A percentile compares a stretch with the other conserved stretches of the same genome.
Evolutionary conservation across 2,329 filamentous ascomycete species (phyloP).

Genomic region (Pseudophaeomoniella oleicola): DNA sequence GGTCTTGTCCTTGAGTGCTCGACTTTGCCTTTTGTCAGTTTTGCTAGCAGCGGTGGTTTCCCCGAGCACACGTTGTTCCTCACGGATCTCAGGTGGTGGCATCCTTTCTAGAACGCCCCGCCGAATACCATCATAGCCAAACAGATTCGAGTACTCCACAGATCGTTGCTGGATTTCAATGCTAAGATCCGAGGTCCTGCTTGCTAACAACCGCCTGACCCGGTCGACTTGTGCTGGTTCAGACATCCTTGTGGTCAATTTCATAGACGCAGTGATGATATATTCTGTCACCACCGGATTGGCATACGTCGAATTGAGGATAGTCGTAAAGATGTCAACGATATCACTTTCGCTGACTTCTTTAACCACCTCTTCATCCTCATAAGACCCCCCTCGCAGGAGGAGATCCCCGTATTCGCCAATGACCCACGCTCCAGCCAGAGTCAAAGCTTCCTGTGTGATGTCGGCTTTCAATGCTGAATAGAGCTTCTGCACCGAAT

Average conservation of each 20-base stretch:
- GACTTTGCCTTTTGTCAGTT: constrained; percentile 48
- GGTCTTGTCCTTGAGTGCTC: constrained; percentile 55
- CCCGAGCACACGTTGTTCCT: constrained; percentile 81
- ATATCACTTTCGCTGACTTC: constrained; percentile 79
- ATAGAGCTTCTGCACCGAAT: constrained; percentile 92
- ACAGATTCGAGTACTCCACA: constrained; percentile 92
- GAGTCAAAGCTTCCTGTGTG: constrained; percentile 86
- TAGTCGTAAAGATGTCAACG: constrained; percentile 80
- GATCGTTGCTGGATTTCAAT: constrained; percentile 93
- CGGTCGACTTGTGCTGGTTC: constrained; percentile 78
- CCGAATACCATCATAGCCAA: constrained; percentile 73
- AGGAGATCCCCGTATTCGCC: constrained; percentile 90
- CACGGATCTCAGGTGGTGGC: constrained; percentile 92
- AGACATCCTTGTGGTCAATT: constrained; percentile 75
- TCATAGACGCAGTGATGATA: constrained; percentile 88
- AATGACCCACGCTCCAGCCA: constrained; percentile 93
- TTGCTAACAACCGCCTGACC: constrained; percentile 61
- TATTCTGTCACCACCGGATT: constrained; percentile 88
- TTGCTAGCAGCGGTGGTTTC: constrained; percentile 48
- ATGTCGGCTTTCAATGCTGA: constrained; percentile 86
- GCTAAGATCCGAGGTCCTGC: constrained; percentile 73
- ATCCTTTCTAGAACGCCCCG: constrained; percentile 91
- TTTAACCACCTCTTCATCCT: constrained; percentile 78
- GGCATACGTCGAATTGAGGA: constrained; percentile 88
- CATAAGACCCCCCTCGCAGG: constrained; percentile 78